phyloP scores from a whole-genome alignment of 805 yeast species.

The Candida ponderosae region DNA sequence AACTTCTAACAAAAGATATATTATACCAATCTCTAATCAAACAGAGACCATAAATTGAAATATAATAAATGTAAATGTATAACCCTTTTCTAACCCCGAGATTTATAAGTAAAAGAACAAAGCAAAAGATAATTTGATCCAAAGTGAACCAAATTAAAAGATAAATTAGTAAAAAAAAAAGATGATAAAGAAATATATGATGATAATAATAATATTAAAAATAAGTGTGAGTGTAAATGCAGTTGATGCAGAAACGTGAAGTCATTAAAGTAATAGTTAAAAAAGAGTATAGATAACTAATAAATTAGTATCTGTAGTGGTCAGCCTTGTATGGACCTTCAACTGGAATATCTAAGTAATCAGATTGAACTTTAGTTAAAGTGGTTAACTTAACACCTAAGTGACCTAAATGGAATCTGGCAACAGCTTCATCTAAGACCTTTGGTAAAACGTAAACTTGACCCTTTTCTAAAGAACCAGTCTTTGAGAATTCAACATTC shows the following conservation, averaged over 20 bases:
- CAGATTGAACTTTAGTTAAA: slow-evolving; percentile 77
- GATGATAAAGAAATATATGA: too few species aligned
- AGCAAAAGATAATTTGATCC: slow-evolving; percentile 1
- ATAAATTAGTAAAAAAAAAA: not conserved
- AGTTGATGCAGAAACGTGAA: slow-evolving; percentile 16
- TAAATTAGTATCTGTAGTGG: slow-evolving; percentile 85
- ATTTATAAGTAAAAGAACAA: not conserved
- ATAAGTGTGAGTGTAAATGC: slow-evolving; percentile 7
- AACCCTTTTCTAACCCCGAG: not conserved
- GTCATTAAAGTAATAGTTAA: not conserved
- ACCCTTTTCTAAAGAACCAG: slow-evolving; percentile 85
- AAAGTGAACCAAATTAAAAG: slow-evolving; percentile 3
- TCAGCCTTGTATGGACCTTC: slow-evolving; percentile 98
- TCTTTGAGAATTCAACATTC: slow-evolving; percentile 85
- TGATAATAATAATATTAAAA: slow-evolving; percentile 2
- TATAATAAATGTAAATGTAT: too few species aligned
- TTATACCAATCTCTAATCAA: too few species aligned
- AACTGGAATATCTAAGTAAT: slow-evolving; percentile 83
- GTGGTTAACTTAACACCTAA: slow-evolving; percentile 82
- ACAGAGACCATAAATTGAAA: too few species aligned
- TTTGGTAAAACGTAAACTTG: slow-evolving; percentile 91
- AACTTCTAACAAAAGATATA: not conserved
- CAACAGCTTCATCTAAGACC: slow-evolving; percentile 97
- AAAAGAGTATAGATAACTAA: not conserved
- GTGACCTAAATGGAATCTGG: slow-evolving; percentile 92